Base-by-base conservation (phyloP, 306 rosid genomes). In the Oxytropis ochrocephala region DNA sequence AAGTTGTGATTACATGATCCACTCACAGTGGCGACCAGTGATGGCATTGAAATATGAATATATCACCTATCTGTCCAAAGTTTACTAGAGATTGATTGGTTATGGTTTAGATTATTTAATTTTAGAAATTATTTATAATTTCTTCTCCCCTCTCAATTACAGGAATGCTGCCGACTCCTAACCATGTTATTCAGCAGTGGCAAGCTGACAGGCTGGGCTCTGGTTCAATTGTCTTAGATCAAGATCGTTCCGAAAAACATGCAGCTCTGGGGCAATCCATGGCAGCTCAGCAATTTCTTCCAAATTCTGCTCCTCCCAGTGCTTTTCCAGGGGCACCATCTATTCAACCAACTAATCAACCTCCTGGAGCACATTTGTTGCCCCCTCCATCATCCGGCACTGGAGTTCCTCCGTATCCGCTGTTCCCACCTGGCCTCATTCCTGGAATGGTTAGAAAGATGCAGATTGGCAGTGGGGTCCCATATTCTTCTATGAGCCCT, bases 371-470 rank as follows among this genome's bases (percentile, higher is more conserved):
- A 29, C 92, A 79, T 70, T 70, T 87, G 21, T 53, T 88, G 80
- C 90, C 87, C 17, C 76, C 86, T 56, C 78, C 78, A 39, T 51
- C 94, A 68, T 69, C 94, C 41, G 75, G 62, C 61, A 56, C 72
- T 12, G 61, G 83, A 77, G 75, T 84, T 70, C 92, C 99, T 0
- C 92, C 96, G 11, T 94, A 94, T 83, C 97, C 99, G 5, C 65
- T 94, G 83, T 91, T 91, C 73, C 99, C 99, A 18, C 97, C 97
- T 1, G 99, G 99, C 75, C 96, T 94, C 60, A 94, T 91, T 70
- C 99, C 96, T 21, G 97, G 91, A 82, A 94, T 94, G 99, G 95
- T 94, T 79, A 88, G 89, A 77, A 91, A 94, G 85, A 94, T 94
- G 99, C 95, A 94, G 84, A 89, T 94, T 49, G 99, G 97, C 39